Base-by-base conservation (phyloP, 306 rosid species). In the Corylus avellana region DNA sequence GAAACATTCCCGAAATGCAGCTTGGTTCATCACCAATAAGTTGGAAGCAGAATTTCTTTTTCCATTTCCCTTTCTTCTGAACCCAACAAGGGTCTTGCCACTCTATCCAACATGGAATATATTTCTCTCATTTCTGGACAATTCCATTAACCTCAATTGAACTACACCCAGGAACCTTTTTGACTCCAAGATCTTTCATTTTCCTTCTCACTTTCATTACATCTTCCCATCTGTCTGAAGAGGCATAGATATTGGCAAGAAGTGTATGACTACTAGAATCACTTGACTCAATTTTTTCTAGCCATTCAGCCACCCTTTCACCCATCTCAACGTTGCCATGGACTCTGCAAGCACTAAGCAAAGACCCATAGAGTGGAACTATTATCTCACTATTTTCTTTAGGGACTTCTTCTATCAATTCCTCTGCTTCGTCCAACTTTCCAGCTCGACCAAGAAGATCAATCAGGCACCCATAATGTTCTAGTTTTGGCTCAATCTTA, bases 401-500 rank as follows among this genome's bases (percentile, higher is more conserved):
- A 0, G 90, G 83, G 73, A 81, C 75, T 64, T 62, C 51, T 51
- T 67, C 83, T 42, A 77, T 77, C 53, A 85, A 56, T 72, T 72
- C 83, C 68, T 87, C 87, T 12, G 87, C 87, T 76, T 87, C 87
- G 0, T 80, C 73, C 68, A 82, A 61, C 77, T 70, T 76, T 73
- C 90, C 85, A 64, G 87, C 83, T 63, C 87, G 75, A 67, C 88
- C 87, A 35, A 87, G 78, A 67, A 79, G 84, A 55, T 82, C 86
- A 61, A 87, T 37, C 47, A 77, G 63, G 61, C 86, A 79, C 12
- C 83, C 83, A 69, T 82, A 82, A 12, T 85, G 88, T 48, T 87
- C 90, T 32, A 82, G 69, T 55, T 80, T 87, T 3, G 79, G 90
- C 68, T 80, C 80, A 7, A 80, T 85, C 37, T 7, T 55, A 32